Evolutionary conservation across 2,329 filamentous ascomycete genomes (phyloP).

Genomic region (Penicillium sp.): DNA sequence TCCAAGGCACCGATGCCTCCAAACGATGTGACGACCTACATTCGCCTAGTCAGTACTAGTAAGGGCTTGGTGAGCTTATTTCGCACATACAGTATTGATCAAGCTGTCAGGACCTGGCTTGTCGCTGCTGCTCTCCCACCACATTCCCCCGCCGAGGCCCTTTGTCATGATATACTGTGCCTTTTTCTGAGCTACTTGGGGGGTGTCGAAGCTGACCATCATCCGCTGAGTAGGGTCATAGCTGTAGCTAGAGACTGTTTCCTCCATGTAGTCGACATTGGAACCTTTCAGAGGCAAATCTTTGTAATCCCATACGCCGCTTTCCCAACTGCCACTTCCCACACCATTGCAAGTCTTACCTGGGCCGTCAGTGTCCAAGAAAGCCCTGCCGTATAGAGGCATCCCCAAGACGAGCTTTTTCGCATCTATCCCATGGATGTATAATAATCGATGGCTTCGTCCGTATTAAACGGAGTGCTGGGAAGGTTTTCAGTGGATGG

Average conservation of each 20-base stretch:
- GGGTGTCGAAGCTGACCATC: conserved; percentile 76
- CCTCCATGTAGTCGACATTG: conserved; percentile 59
- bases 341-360: conserved; percentile 69
- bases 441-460: conserved; percentile 71
- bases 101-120: conserved; percentile 64
- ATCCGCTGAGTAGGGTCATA: conserved; percentile 61
- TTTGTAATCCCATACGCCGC: conserved; percentile 87
- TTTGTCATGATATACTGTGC: conserved; percentile 66
- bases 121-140: conserved; percentile 89
- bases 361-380: conserved; percentile 72
- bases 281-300: conserved; percentile 69
- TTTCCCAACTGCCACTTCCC: conserved; percentile 79
- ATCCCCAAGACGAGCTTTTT: conserved; percentile 84
- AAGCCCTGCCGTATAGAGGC: conserved; percentile 87
- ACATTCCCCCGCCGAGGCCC: conserved; percentile 86
- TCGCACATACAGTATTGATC: conserved; percentile 54
- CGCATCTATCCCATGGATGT: conserved; percentile 59
- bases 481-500: conserved; percentile 56
- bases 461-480: conserved; percentile 76
- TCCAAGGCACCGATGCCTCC: no score
- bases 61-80: not conserved
- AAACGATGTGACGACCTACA: no score
- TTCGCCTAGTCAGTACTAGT: no score
- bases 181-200: conserved; percentile 66
- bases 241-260: conserved; percentile 68